Conservation (phyloP, 495 filamentous ascomycete species). For the Lophiostoma macrostomum region DNA sequence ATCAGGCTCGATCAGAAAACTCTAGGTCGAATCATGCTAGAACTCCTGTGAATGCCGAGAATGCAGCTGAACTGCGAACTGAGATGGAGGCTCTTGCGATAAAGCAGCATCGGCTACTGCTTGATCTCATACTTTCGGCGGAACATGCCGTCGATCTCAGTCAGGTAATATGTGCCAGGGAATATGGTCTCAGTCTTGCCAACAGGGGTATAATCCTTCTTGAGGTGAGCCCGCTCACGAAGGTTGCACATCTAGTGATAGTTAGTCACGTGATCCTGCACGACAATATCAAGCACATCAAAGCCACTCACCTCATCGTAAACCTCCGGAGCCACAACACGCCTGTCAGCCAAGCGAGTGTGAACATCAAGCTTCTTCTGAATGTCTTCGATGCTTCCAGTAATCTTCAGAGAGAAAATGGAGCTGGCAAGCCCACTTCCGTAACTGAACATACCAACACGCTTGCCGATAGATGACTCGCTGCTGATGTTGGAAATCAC, state of each 20-base stretch:
- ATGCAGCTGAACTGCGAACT: conserved; percentile 15
- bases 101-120: conserved; percentile 52
- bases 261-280: conserved; percentile 30
- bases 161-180: conserved; percentile 83
- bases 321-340: conserved; percentile 71
- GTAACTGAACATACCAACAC: conserved; percentile 90
- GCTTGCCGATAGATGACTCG: conserved; percentile 73
- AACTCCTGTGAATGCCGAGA: conserved; percentile 33
- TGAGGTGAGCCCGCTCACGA: conserved; percentile 87
- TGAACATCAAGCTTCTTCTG: conserved; percentile 76
- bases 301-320: conserved; percentile 72
- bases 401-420: conserved; percentile 83
- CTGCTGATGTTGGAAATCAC: conserved; percentile 70
- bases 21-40: conserved; percentile 23
- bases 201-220: conserved; percentile 81
- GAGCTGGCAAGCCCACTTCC: conserved; percentile 87
- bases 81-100: conserved; percentile 1
- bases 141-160: conserved; percentile 92
- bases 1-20: conserved; percentile 11
- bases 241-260: conserved; percentile 76
- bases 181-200: conserved; percentile 76
- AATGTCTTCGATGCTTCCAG: conserved; percentile 72
- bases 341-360: conserved; percentile 66
- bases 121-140: conserved; percentile 83
- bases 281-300: conserved; percentile 26